phyloP scores from a whole-genome alignment of 805 yeast species.

The Barnettozyma californica region DNA sequence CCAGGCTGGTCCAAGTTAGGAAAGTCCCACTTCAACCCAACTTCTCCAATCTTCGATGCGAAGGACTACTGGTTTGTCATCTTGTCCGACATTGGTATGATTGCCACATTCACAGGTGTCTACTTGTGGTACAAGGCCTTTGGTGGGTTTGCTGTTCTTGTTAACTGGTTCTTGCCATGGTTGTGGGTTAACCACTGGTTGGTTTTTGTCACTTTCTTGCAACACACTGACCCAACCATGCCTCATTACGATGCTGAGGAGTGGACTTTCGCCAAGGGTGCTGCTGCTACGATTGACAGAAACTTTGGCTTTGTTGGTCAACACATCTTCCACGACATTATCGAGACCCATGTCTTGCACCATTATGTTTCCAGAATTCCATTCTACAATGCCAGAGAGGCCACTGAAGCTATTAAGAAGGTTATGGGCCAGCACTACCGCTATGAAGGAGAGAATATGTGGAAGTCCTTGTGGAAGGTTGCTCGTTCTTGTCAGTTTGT shows the following conservation, averaged over 20 bases:
- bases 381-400: constrained; percentile 78
- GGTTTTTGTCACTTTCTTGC: constrained; percentile 56
- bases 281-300: constrained; percentile 62
- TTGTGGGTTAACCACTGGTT: constrained; percentile 60
- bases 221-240: constrained; percentile 55
- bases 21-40: constrained; percentile 50
- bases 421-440: constrained; percentile 83
- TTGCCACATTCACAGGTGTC: constrained; percentile 38
- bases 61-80: constrained; percentile 52
- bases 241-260: constrained; percentile 52
- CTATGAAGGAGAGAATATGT: constrained; percentile 54
- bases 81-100: constrained; percentile 51
- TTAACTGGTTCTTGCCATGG: constrained; percentile 57
- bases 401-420: constrained; percentile 69
- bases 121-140: constrained; percentile 46
- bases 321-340: constrained; percentile 81
- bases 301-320: constrained; percentile 56
- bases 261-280: constrained; percentile 65
- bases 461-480: constrained; percentile 50
- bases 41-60: constrained; percentile 48
- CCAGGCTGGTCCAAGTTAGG: constrained; percentile 37
- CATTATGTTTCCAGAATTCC: constrained; percentile 83
- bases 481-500: constrained; percentile 66
- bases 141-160: constrained; percentile 45
- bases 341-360: constrained; percentile 87